These are phyloP conservation scores for Chytriomyces sp. DNA, from an alignment of 192 early-diverging fungal genomes.

Conservation along the genomic window DNA sequence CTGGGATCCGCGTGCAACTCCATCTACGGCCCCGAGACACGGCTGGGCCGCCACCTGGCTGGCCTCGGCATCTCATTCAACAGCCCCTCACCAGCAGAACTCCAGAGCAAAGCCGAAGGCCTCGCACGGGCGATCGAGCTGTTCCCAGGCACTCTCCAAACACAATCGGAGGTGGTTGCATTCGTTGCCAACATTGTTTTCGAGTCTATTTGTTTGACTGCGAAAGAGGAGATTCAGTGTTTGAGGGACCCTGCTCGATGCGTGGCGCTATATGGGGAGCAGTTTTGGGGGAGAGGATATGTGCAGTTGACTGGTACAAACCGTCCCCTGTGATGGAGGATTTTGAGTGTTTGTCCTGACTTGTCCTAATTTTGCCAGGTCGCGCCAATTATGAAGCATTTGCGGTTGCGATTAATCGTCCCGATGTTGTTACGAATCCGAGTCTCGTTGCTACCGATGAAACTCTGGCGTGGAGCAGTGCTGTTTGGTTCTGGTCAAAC, in stretches of 20 bases:
- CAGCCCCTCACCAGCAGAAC: not conserved
- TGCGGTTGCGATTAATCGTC: conserved; percentile 8
- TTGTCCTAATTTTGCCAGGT: not conserved
- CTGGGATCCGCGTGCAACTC: not conserved
- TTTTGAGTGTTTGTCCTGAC: no score
- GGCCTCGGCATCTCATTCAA: not conserved
- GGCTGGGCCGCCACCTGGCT: not conserved
- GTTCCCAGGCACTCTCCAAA: not conserved
- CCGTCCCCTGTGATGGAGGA: no score
- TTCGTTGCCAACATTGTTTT: conserved; percentile 17
- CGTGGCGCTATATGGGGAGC: not conserved
- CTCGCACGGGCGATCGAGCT: not conserved
- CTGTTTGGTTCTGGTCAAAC: conserved; percentile 24
- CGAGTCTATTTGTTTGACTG: not conserved
- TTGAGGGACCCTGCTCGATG: not conserved
- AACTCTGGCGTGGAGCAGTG: conserved; percentile 11
- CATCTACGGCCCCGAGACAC: not conserved
- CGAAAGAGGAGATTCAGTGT: not conserved
- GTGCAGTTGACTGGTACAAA: not conserved
- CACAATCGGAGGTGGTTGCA: not conserved
- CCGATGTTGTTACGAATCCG: conserved; percentile 10
- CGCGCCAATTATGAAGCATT: not conserved
- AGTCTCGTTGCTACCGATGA: conserved; percentile 16
- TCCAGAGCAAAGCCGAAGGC: not conserved
- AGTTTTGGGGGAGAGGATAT: conserved; percentile 16